Percentiles rank a stretch among this genome's conserved stretches.
Evolutionary conservation across 106 monocot genomes (phyloP).

Genomic region (Acanthochlamys bracteata): DNA sequence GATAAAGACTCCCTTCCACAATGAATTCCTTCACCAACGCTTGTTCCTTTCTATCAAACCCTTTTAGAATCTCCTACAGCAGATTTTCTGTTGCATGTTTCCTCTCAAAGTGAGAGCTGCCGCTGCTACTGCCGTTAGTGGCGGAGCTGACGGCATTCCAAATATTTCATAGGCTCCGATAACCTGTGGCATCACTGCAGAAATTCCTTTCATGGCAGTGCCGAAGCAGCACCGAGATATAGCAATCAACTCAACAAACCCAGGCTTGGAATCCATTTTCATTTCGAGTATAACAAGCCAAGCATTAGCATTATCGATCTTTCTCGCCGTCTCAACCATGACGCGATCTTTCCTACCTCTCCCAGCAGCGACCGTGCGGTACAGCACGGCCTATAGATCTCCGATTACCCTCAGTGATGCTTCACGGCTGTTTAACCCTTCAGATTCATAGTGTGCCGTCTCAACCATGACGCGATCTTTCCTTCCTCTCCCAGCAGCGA

Average conservation of each 20-base stretch:
- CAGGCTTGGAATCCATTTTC: slow-evolving; percentile 76
- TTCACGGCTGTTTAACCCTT: slow-evolving; percentile 45
- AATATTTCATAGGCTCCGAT: slow-evolving; percentile 15
- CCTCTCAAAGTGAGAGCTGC: too few relatives aligned
- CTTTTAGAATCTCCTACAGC: too few relatives aligned
- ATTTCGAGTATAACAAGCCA: slow-evolving; percentile 58
- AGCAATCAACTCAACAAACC: slow-evolving; percentile 35
- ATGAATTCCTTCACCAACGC: too few relatives aligned
- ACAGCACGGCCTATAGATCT: slow-evolving; percentile 63
- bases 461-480: slow-evolving; percentile 31
- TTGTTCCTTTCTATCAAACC: too few relatives aligned
- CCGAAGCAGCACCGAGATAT: slow-evolving; percentile 40
- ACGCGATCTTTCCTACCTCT: slow-evolving; percentile 21
- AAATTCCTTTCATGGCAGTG: slow-evolving; percentile 10
- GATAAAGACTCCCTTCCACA: too few relatives aligned
- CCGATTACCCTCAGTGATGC: slow-evolving; percentile 60
- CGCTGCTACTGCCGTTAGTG: slow-evolving; percentile 10
- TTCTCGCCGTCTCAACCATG: slow-evolving; percentile 33
- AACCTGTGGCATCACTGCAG: slow-evolving; percentile 7
- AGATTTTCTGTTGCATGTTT: too few relatives aligned
- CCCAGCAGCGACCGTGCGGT: slow-evolving; percentile 32
- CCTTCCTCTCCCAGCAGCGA: slow-evolving; percentile 19
- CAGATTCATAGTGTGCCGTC: slow-evolving; percentile 73
- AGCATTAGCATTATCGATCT: slow-evolving; percentile 62
- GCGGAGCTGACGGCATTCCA: slow-evolving; percentile 33